phyloP scores from a whole-genome alignment of 164 flowering plant species.

The Vitis rotundifolia region DNA sequence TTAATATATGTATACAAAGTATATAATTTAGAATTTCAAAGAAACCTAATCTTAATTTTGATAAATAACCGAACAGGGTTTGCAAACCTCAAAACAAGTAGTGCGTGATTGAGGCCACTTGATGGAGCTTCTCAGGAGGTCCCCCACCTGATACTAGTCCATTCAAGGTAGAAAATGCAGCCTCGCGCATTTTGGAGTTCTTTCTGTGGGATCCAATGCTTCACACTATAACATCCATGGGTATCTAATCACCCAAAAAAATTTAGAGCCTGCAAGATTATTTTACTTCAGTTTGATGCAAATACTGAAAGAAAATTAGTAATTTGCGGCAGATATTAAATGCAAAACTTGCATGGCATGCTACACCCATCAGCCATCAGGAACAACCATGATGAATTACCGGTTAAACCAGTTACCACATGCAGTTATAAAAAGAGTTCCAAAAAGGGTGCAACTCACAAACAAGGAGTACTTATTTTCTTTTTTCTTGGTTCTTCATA shows the following conservation, averaged over 20 bases:
- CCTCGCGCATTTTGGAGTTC: slow-evolving; percentile 97
- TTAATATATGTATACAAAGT: not conserved
- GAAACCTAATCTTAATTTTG: not conserved
- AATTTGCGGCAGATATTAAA: too few species aligned
- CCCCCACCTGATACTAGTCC: slow-evolving; percentile 99
- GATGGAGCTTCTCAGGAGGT: slow-evolving; percentile 99
- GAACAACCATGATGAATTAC: too few species aligned
- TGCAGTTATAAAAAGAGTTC: too few species aligned
- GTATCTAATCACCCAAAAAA: slow-evolving; percentile 10
- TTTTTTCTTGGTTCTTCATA: too few species aligned
- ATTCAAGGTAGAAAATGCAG: slow-evolving; percentile 47
- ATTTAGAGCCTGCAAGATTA: slow-evolving; percentile 39
- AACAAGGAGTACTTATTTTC: too few species aligned
- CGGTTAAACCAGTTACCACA: too few species aligned
- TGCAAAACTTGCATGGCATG: too few species aligned
- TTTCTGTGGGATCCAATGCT: slow-evolving; percentile 89
- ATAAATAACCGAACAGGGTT: not conserved
- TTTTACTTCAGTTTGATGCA: slow-evolving; percentile 3
- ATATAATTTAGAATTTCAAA: not conserved
- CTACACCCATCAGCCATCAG: too few species aligned
- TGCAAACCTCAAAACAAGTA: slow-evolving; percentile 48
- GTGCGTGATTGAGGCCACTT: slow-evolving; percentile 85
- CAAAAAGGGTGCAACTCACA: too few species aligned
- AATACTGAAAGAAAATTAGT: not conserved
- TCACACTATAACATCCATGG: slow-evolving; percentile 47